Conservation (phyloP, 257 asterid genomes). For the Ilex asprella region DNA sequence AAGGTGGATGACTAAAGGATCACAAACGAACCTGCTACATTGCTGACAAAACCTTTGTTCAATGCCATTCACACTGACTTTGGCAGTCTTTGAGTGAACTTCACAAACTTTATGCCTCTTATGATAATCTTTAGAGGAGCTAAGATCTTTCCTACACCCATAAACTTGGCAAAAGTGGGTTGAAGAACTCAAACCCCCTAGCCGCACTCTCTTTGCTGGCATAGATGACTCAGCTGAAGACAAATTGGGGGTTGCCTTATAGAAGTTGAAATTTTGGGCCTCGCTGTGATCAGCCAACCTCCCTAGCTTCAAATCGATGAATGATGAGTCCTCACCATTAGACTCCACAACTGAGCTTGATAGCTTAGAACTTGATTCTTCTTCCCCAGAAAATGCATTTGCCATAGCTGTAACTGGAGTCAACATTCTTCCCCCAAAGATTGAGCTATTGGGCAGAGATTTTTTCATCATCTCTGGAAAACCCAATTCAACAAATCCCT, state of each 20-base stretch:
- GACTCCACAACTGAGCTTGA: not conserved
- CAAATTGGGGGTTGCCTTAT: constrained; percentile 8
- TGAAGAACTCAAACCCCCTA: not conserved
- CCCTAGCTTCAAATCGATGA: not conserved
- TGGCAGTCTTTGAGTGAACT: constrained; percentile 4
- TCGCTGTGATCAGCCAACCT: not conserved
- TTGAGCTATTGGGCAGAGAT: not conserved
- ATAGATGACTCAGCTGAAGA: not conserved
- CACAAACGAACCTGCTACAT: constrained; percentile 8
- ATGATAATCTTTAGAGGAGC: constrained; percentile 7
- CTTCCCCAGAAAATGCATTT: not conserved
- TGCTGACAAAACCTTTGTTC: constrained; percentile 16
- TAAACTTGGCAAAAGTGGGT: constrained; percentile 9
- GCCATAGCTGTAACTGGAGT: constrained; percentile 2
- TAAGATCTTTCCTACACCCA: constrained; percentile 10
- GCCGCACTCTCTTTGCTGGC: not conserved
- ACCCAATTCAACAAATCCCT: not conserved
- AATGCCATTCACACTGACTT: not conserved
- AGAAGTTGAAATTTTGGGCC: not conserved
- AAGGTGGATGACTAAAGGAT: not conserved
- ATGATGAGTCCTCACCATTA: not conserved
- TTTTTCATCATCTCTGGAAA: constrained; percentile 1
- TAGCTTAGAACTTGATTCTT: not conserved
- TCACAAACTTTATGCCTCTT: constrained; percentile 12
- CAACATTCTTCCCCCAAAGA: not conserved